Base-by-base conservation (phyloP, 192 early-diverging fungal genomes). In the Kappamyces sp. region DNA sequence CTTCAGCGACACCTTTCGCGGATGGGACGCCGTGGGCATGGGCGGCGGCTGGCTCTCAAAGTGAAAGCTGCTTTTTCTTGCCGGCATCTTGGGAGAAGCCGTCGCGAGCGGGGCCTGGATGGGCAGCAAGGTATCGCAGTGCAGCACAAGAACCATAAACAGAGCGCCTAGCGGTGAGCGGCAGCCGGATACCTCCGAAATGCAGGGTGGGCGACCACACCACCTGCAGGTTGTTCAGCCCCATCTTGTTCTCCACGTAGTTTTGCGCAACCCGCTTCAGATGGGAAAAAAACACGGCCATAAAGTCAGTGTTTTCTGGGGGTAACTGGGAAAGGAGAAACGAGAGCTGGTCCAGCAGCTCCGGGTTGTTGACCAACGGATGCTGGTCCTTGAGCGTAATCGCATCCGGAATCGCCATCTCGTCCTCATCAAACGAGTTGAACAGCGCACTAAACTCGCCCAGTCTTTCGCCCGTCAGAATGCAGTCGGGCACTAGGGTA, bases 201-300 rank as follows among this genome's bases (percentile, higher is more conserved):
- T 31, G 30, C 8, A 58, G 14, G 3, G 55, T 58, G 36, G 55
- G 55, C 45, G 41, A 45, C 55, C 55, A 58, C 2, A 58, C 55
- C 15, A 58, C 14, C 45, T 45, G 55, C 42, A 58, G 31, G 36
- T 58, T 58, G 30, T 45, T 58, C 30, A 42, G 36, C 8, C 41
- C 42, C 55, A 58, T 58, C 29, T 58, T 58, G 29, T 58, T 58
- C 3, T 34, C 36, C 1, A 31, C 31, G 29, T 29, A 38, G 37
- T 58, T 58, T 3, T 15, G 2, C 4, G 55, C 39, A 45, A 58
- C 45, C 34, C 45, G 41, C 11, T 42, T 45, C 31, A 58, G 37
- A 45, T 58, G 55, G 1, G 41, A 15, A 30, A 58, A 31, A 29
- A 58, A 58, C 15, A 36, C 9, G 15, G 14, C 36, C 6, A 58